A percentile compares a stretch with the other conserved stretches of the same genome.
phyloP scores from a whole-genome alignment of 768 basidiomycete species.

The Naganishia vishniacii region DNA sequence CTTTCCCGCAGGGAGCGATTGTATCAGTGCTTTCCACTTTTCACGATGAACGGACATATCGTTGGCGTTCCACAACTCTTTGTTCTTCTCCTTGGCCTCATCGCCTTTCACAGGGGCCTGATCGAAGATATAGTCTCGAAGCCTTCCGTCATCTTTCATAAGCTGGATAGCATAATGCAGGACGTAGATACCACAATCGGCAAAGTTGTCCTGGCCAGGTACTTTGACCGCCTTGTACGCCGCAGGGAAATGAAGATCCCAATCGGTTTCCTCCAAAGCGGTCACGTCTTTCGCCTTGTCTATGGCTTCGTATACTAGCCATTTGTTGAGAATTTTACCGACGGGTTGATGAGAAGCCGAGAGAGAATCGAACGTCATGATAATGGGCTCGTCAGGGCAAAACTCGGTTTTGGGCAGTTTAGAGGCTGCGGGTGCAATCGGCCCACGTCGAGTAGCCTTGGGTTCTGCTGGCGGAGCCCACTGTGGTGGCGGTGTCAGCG shows the following conservation, averaged over 20 bases:
- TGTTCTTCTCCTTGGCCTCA: constrained; percentile 8
- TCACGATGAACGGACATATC: constrained; percentile 4
- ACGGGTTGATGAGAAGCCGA: constrained; percentile 66
- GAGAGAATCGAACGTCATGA: constrained; percentile 87
- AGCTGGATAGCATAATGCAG: constrained; percentile 59
- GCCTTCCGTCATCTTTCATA: not conserved
- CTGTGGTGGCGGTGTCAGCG: not conserved
- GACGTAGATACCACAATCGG: constrained; percentile 88
- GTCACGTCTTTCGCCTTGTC: constrained; percentile 79
- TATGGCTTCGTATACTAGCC: constrained; percentile 69
- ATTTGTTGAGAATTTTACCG: constrained; percentile 58
- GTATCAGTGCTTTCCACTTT: not conserved
- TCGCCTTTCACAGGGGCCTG: not conserved
- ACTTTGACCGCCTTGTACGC: constrained; percentile 57
- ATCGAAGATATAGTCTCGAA: constrained; percentile 9
- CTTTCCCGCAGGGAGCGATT: not conserved
- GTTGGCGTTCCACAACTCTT: not conserved
- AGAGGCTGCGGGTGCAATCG: not conserved
- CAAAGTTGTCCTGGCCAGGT: constrained; percentile 78
- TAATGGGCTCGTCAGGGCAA: constrained; percentile 48
- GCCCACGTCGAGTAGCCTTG: not conserved
- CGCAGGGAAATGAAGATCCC: constrained; percentile 37
- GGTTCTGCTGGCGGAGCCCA: not conserved
- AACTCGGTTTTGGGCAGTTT: constrained; percentile 1
- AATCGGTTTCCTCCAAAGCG: constrained; percentile 33